Percentiles rank a stretch among this genome's conserved stretches.
phyloP scores from a whole-genome alignment of 1,139 yeast species.

The Saccharomyces hybrid region DNA sequence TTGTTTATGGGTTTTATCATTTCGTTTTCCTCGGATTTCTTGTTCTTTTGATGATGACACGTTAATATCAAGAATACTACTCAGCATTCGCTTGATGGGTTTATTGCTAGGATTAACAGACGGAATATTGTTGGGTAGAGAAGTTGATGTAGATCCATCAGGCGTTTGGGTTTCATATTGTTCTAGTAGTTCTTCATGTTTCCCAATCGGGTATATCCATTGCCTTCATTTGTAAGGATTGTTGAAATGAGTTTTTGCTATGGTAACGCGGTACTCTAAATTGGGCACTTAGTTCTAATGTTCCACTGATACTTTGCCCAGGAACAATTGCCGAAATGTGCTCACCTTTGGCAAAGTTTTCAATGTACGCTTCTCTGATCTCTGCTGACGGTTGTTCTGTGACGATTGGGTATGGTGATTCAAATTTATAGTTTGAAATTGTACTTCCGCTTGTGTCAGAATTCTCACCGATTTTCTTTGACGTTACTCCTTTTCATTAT shows the following conservation, averaged over 20 bases:
- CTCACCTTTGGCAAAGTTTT: constrained; percentile 22
- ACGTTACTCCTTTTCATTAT: not conserved
- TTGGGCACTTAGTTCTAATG: constrained; percentile 33
- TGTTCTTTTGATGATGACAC: constrained; percentile 8
- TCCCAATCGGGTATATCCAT: constrained; percentile 28
- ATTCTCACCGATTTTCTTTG: not conserved
- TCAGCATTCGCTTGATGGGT: constrained; percentile 19
- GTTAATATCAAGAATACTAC: constrained; percentile 16
- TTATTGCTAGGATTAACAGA: constrained; percentile 4
- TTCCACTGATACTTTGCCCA: constrained; percentile 36
- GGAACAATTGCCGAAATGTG: constrained; percentile 28
- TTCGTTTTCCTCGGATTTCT: constrained; percentile 13
- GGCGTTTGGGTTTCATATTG: constrained; percentile 1
- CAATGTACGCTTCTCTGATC: constrained; percentile 20
- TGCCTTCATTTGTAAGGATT: constrained; percentile 28
- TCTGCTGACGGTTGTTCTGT: constrained; percentile 28
- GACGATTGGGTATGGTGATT: constrained; percentile 22
- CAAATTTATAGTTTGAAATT: constrained; percentile 12
- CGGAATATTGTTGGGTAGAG: constrained; percentile 16
- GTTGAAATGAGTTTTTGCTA: constrained; percentile 27
- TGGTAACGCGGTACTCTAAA: constrained; percentile 35
- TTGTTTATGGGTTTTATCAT: not conserved
- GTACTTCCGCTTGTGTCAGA: constrained; percentile 7
- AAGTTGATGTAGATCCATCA: constrained; percentile 5
- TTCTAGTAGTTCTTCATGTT: constrained; percentile 4